Base-by-base conservation (phyloP, 345 rosid species). In the Gossypium anomalum region DNA sequence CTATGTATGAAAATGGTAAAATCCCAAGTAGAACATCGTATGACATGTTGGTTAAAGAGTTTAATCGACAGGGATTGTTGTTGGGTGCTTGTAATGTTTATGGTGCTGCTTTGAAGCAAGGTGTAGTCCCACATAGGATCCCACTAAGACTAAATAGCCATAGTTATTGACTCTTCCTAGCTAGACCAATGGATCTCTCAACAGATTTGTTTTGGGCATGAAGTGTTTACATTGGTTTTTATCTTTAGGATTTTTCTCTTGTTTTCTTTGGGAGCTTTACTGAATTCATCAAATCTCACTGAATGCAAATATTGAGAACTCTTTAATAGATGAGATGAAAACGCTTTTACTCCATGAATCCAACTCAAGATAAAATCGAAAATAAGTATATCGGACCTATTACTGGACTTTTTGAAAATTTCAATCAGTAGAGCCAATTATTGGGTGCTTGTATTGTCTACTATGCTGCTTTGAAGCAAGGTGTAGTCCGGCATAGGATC, bases 51-150 rank as follows among this genome's bases (percentile, higher is more conserved):
- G 81, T 90, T 69, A 74, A 66, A n/a, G 86, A 85, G 81, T 68
- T 88, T 43, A 87, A 85, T 71, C 71, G 74, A 56, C 85, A 79
- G 61, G 80, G 79, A 51, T 58, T 52, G 77, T 75, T 66, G 34
- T 4, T 67, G 29, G 75, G 63, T 25, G 90, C 91, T 1, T 22
- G 80, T 65, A 78, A 57, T 70, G 81, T 88, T 11, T 87, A 84
- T 51, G 87, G 88, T 41, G 83, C 81, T 19, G 91, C 95, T 19
- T 19, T 90, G 76, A 87, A 87, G 77, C 86, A 78, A 72, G 92
- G 92, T 2, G 61, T 83, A 5, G 22, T 78, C 68, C 86, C 89
- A 1, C 79, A 71, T 22, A 73, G 70, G 57, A 79, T 58, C 48
- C 90, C 89, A 9, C 63, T 14, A 16, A 22, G 51, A 65, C 52